Evolutionary conservation across 805 yeast species (phyloP).

Genomic region (Schwanniomyces pseudopolymorphus): DNA sequence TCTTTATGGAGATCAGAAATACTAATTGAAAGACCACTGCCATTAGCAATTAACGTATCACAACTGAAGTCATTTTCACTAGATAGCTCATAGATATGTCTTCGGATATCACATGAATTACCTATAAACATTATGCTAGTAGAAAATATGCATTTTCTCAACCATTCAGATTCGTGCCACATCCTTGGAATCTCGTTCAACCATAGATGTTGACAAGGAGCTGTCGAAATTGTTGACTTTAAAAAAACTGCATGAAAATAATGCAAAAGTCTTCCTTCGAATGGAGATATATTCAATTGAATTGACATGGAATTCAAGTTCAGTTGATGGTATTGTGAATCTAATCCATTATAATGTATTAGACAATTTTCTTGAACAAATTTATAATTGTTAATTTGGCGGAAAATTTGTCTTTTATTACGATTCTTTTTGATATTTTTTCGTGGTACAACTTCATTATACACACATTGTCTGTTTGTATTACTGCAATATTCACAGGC

Average conservation of each 20-base stretch:
- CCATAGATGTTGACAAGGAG: slow-evolving; percentile 8
- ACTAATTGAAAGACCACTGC: not conserved
- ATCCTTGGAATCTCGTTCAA: slow-evolving; percentile 13
- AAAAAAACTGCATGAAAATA: slow-evolving; percentile 18
- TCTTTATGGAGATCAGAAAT: not conserved
- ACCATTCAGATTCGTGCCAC: slow-evolving; percentile 15
- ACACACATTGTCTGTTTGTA: slow-evolving; percentile 20
- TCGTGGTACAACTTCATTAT: slow-evolving; percentile 6
- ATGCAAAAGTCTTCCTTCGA: slow-evolving; percentile 18
- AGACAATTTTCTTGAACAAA: not conserved
- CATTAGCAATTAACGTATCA: no score
- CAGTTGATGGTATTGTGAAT: not conserved
- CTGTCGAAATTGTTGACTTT: not conserved
- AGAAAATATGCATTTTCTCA: slow-evolving; percentile 18
- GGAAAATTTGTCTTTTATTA: no score
- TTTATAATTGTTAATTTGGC: no score
- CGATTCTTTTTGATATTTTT: not conserved
- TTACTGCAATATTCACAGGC: slow-evolving; percentile 26
- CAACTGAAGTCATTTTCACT: not conserved
- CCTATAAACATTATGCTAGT: slow-evolving; percentile 18
- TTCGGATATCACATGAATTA: slow-evolving; percentile 8
- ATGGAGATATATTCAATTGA: slow-evolving; percentile 16
- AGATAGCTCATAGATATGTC: not conserved
- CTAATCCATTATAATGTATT: not conserved
- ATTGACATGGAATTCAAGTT: slow-evolving; percentile 10